Evolutionary conservation across 2,329 filamentous ascomycete species (phyloP), one percentile per base, ranked within the genome.

Genomic region (Fusarium nodosum): DNA sequence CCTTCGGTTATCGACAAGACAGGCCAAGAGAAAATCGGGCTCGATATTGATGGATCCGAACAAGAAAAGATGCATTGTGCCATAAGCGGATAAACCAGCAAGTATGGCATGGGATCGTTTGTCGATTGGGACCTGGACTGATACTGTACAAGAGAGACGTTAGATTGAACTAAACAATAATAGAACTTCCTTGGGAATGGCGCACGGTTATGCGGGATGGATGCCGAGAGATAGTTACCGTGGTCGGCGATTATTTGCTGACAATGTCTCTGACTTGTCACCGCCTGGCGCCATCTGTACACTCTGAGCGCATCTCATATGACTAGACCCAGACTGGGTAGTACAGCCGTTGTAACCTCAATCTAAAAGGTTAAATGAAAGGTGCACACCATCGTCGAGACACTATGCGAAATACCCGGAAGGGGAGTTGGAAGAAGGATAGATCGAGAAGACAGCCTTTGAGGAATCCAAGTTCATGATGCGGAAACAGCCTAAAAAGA

Each of bases 131-230:
- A 18, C 24, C 22, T 50, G 26, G 11, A 34, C 20, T 53, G 11
- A 12, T 15, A 24, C 24, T 24, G 24, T 24, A 13, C 15, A 46
- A n/a, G 13, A 24, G 13, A 26, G 22, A 20, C 13, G 30, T 39
- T n/a, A 18, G 24, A 44, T 45, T 30, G 36, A 46, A 26, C 39
- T 30, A 36, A 44, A 30, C 38, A 50, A 55, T 24, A 42, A 42
- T 46, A 64, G 36, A 55, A 47, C 38, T 24, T 33, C 33, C 38
- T 47, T 62, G 31, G 9, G 39, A 26, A 45, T 68, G 42, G 38
- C 33, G 24, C 41, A 30, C 72, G 72, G 72, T 68, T 66, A 65
- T 50, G 57, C 72, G 72, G 72, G 72, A 72, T 58, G 47, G 42
- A 47, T 55, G 61, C 72, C 72, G 72, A 69, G 46, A 58, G 36